Percentiles rank a stretch among this genome's conserved stretches.
Evolutionary conservation across 177 flowering plant genomes (phyloP).

Genomic region (Vitis hybrid): DNA sequence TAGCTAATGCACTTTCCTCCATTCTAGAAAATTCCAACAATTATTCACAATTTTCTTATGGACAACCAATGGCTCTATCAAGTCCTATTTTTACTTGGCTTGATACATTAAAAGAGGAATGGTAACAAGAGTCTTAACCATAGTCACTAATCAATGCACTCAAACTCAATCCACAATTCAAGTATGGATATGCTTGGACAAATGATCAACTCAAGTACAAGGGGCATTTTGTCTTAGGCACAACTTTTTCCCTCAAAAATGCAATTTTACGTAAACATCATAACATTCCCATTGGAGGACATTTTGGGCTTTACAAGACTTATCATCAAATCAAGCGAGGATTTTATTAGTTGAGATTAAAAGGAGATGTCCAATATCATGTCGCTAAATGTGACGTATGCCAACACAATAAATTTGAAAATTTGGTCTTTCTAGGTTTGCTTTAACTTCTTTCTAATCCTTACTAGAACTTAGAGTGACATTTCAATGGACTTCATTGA

Average conservation of each 20-base stretch:
- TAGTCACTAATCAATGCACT: background rate
- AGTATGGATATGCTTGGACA: background rate
- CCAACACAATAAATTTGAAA: conserved; percentile 5
- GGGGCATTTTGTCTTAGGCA: background rate
- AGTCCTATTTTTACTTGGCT: background rate
- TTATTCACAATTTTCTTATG: too few species aligned
- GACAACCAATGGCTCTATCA: background rate
- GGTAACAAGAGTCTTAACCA: background rate
- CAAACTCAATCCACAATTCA: background rate
- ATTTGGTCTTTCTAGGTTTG: background rate
- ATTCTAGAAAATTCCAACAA: background rate
- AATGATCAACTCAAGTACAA: background rate
- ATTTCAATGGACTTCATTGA: conserved; percentile 4
- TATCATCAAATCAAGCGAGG: too few species aligned
- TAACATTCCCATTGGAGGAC: background rate
- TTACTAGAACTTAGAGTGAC: background rate
- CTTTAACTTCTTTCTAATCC: conserved; percentile 7
- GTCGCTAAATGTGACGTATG: conserved; percentile 1
- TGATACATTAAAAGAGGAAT: background rate
- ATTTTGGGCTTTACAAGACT: background rate
- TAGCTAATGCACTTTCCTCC: conserved; percentile 1
- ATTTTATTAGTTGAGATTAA: background rate
- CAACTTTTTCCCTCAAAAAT: background rate
- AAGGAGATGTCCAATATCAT: background rate
- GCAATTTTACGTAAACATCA: background rate